Evolutionary conservation across 768 basidiomycete species (phyloP).

Genomic region (Antrodiella citrinella): DNA sequence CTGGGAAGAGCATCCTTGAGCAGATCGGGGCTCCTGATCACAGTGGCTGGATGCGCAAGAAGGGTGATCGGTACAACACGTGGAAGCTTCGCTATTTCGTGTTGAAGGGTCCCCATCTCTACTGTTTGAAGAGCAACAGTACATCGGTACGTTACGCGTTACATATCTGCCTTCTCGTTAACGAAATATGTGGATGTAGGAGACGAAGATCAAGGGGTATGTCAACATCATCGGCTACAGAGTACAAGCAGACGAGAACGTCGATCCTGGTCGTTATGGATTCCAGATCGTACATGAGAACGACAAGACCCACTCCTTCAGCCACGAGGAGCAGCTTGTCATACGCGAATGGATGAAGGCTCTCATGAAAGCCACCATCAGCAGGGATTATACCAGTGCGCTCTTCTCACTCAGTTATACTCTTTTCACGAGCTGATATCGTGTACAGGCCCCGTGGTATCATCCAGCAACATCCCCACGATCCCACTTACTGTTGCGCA

Average conservation of each 20-base stretch:
- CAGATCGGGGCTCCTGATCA: slow-evolving; percentile 91
- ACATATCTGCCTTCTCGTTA: slow-evolving; percentile 5
- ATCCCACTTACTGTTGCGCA: slow-evolving; percentile 93
- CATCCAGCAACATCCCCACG: slow-evolving; percentile 94
- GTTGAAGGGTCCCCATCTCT: slow-evolving; percentile 86
- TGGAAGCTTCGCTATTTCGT: slow-evolving; percentile 94
- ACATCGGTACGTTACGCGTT: slow-evolving; percentile 33
- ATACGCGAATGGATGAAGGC: slow-evolving; percentile 99
- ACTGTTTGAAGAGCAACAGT: slow-evolving; percentile 74
- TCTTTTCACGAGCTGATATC: slow-evolving; percentile 12
- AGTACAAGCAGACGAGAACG: slow-evolving; percentile 86
- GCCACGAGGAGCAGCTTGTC: slow-evolving; percentile 75
- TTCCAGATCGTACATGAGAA: slow-evolving; percentile 89
- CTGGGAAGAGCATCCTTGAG: slow-evolving; percentile 69
- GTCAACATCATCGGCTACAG: slow-evolving; percentile 88
- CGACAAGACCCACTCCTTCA: slow-evolving; percentile 86
- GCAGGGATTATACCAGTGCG: slow-evolving; percentile 84
- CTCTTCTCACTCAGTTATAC: slow-evolving; percentile 9
- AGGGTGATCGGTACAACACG: slow-evolving; percentile 82
- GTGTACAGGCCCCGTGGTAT: slow-evolving; percentile 77
- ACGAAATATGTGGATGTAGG: slow-evolving; percentile 34
- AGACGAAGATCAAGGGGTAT: slow-evolving; percentile 94
- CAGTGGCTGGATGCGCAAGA: slow-evolving; percentile 93
- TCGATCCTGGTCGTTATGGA: slow-evolving; percentile 88
- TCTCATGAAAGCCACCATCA: slow-evolving; percentile 97